Evolutionary conservation across 441 rosid genomes (phyloP).

Genomic region (Lepidium campestre): DNA sequence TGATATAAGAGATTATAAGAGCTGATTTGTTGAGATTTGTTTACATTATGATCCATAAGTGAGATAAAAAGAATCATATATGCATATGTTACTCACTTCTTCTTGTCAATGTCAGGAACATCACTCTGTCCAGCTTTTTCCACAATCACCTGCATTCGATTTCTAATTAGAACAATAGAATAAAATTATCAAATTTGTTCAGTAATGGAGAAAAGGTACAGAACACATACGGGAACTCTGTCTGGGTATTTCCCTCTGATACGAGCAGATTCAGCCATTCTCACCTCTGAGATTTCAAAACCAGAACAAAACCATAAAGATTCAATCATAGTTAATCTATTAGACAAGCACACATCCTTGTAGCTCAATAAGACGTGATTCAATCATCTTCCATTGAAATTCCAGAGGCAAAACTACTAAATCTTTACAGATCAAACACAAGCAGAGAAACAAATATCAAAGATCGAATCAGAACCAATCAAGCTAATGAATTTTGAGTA

Average conservation of each 20-base stretch:
- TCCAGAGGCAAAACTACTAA: not conserved
- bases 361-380: not conserved
- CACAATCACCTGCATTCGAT: slow-evolving; percentile 62
- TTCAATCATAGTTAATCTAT: not conserved
- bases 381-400: not conserved
- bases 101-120: slow-evolving; percentile 95
- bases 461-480: not conserved
- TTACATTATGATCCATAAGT: not conserved
- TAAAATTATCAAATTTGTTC: not conserved
- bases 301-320: not conserved
- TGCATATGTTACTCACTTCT: slow-evolving; percentile 48
- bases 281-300: slow-evolving; percentile 60
- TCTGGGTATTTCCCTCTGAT: slow-evolving; percentile 86
- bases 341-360: not conserved
- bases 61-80: not conserved
- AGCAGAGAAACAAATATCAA: not conserved
- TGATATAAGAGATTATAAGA: not conserved
- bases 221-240: slow-evolving; percentile 73
- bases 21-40: not conserved
- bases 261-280: slow-evolving; percentile 88
- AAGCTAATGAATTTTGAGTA: not conserved
- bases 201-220: not conserved
- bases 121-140: slow-evolving; percentile 91
- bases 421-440: not conserved
- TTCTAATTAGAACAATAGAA: not conserved